Percentiles rank a stretch among this genome's conserved stretches.
phyloP scores from a whole-genome alignment of 345 rosid species.

The Hibiscus syriacus region DNA sequence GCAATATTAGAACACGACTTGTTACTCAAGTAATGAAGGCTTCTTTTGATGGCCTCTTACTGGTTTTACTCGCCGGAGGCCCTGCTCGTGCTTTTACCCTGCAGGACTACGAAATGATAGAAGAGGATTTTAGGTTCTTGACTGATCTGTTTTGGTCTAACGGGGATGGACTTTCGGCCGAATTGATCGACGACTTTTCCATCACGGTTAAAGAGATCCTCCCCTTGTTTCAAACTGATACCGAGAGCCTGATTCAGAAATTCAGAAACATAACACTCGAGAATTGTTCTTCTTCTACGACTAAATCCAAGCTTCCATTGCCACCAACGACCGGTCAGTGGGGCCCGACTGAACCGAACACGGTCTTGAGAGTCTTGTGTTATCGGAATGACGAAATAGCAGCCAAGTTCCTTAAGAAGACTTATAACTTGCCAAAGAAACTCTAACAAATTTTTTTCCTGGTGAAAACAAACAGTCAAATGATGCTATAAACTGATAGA shows the following conservation, averaged over 20 bases:
- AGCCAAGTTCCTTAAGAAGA: slow-evolving; percentile 79
- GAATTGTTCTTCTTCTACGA: slow-evolving; percentile 56
- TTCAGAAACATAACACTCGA: slow-evolving; percentile 37
- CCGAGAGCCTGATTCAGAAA: slow-evolving; percentile 54
- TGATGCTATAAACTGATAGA: no score
- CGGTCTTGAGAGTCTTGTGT: slow-evolving; percentile 76
- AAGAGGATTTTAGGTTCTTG: slow-evolving; percentile 76
- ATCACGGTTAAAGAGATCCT: slow-evolving; percentile 52
- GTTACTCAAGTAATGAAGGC: slow-evolving; percentile 85
- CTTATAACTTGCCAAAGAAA: slow-evolving; percentile 79
- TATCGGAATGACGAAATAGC: slow-evolving; percentile 71
- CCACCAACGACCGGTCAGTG: slow-evolving; percentile 87
- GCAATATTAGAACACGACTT: slow-evolving; percentile 70
- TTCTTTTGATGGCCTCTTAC: slow-evolving; percentile 78
- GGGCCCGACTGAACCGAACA: slow-evolving; percentile 84
- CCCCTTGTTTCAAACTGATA: slow-evolving; percentile 56
- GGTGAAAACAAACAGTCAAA: no score
- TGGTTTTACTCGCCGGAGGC: slow-evolving; percentile 93
- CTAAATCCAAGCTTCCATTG: slow-evolving; percentile 67
- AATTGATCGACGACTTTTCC: slow-evolving; percentile 71
- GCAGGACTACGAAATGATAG: slow-evolving; percentile 57
- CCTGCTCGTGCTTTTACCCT: slow-evolving; percentile 67
- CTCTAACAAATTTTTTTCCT: no score
- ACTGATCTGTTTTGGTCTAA: slow-evolving; percentile 89
- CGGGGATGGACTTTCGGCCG: slow-evolving; percentile 89